Percentiles rank a stretch among this genome's conserved stretches.
Evolutionary conservation across 495 filamentous ascomycete species (phyloP).

Genomic region (Aspergillus funiculosus): DNA sequence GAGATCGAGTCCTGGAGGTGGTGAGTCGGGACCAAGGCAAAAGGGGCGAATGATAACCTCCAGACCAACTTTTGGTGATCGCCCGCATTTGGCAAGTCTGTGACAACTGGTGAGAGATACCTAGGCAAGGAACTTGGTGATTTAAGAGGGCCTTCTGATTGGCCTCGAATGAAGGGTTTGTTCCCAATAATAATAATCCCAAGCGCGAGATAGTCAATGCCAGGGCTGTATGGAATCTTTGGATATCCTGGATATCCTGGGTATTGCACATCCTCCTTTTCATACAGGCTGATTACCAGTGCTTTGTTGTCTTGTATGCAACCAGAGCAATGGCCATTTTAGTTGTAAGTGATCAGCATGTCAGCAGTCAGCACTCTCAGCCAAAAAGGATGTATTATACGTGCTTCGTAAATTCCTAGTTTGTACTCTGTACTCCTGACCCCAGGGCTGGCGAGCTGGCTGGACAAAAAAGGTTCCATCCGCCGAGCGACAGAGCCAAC

Average conservation of each 20-base stretch:
- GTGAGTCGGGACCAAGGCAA: too few relatives aligned
- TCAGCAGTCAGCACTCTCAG: not conserved
- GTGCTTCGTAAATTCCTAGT: too few relatives aligned
- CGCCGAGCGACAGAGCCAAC: not conserved
- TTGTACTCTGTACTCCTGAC: too few relatives aligned
- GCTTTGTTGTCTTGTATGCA: slow-evolving; percentile 6
- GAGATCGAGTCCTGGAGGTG: too few relatives aligned
- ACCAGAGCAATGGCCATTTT: slow-evolving; percentile 8
- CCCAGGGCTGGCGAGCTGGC: not conserved
- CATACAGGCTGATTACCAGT: not conserved
- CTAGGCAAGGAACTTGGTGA: too few relatives aligned
- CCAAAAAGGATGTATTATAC: slow-evolving; percentile 4
- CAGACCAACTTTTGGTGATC: slow-evolving; percentile 1
- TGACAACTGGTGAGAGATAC: too few relatives aligned
- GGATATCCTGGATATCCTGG: too few relatives aligned
- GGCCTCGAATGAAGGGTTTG: not conserved
- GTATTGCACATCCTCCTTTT: not conserved
- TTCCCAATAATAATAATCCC: not conserved
- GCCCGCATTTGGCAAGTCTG: slow-evolving; percentile 1
- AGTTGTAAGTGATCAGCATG: slow-evolving; percentile 11
- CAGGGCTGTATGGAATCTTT: not conserved
- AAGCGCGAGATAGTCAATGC: not conserved
- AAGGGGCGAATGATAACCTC: slow-evolving; percentile 5
- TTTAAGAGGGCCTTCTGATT: too few relatives aligned
- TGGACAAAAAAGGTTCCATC: slow-evolving; percentile 9